Evolutionary conservation across 2,329 filamentous ascomycete species (phyloP), one percentile per base, ranked within the genome.

Genomic region (Thelonectria olida): DNA sequence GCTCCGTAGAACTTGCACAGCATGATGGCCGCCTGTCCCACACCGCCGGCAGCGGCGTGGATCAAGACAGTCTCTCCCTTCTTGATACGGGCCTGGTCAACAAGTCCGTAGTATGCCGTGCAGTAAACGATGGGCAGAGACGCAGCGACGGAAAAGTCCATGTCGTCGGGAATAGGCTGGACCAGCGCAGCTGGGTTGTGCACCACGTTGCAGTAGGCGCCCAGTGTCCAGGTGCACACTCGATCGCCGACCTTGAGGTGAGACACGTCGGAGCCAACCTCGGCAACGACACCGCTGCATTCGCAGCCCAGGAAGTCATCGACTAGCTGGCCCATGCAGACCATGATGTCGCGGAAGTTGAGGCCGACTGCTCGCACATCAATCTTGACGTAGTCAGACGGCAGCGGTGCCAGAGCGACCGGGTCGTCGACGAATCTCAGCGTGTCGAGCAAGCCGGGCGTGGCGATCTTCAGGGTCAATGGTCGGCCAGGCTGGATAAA

Each of bases 1-100:
- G 67, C 65, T 0, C 65, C 66, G 13, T 61, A 10, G 2, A 60
- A 38, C 36, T 70, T 53, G 42, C 67, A 66, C 3, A 77, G 53
- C 48, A 66, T 54, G 10, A 78, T 65, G 2, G 73, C 72, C 2
- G 72, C 72, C 36, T 71, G 67, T 2, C 76, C 76, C 2, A 75
- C 64, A 4, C 71, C 72, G 8, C 75, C 74, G 1, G 68, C 65
- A 1, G 69, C 76, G 1, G 70, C 54, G 54, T 78, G 76, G 28
- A 78, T 74, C 2, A 79, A 70, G 1, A 78, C 64, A 1, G 60
- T 63, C 42, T 77, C 36, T 13, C 58, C 54, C 22, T 42, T 23
- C 3, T 3, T 4, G 1, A 62, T 19, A 2, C 15, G 49, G 7
- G 44, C 58, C 6, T 45, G 27, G 15, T 62, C 48, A 15, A 31